Percentiles rank a stretch among this genome's conserved stretches.
Conservation (phyloP, 495 filamentous ascomycete species). For the Hypoxylon fuscum region DNA sequence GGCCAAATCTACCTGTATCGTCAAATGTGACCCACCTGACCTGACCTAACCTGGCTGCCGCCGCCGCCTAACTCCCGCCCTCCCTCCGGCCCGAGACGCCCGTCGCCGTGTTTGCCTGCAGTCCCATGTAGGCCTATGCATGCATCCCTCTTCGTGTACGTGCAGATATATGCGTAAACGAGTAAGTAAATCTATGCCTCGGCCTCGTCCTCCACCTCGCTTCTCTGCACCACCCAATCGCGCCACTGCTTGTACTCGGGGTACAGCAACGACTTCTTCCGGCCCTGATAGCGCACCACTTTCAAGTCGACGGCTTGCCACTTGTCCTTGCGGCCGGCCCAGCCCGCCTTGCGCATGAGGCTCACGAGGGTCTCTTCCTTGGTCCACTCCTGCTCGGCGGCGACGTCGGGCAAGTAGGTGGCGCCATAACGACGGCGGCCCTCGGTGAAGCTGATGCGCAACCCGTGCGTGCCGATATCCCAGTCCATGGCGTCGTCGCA, state of each 20-base stretch:
- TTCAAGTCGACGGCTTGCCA: slow-evolving; percentile 82
- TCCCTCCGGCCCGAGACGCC: slow-evolving; percentile 13
- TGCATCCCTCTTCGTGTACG: slow-evolving; percentile 1
- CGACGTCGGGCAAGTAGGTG: slow-evolving; percentile 93
- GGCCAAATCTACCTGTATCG: slow-evolving; percentile 41
- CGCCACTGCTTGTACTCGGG: slow-evolving; percentile 79
- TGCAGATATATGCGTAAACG: neutral
- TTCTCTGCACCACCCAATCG: slow-evolving; percentile 66
- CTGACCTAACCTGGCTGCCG: slow-evolving; percentile 15
- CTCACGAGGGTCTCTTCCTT: slow-evolving; percentile 91
- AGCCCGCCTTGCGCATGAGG: slow-evolving; percentile 94
- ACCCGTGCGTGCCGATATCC: slow-evolving; percentile 83
- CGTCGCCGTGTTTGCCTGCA: slow-evolving; percentile 1
- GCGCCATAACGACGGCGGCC: slow-evolving; percentile 74
- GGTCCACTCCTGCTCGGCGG: slow-evolving; percentile 92
- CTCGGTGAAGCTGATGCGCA: slow-evolving; percentile 78
- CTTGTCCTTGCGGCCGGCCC: slow-evolving; percentile 70
- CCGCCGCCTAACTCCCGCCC: slow-evolving; percentile 32
- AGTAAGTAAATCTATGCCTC: slow-evolving; percentile 11
- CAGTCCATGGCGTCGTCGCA: slow-evolving; percentile 81
- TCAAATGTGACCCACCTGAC: slow-evolving; percentile 31
- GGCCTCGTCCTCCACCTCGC: slow-evolving; percentile 4
- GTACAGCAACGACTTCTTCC: slow-evolving; percentile 73
- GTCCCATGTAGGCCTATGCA: slow-evolving; percentile 5
- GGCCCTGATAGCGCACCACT: slow-evolving; percentile 83